Base-by-base conservation (phyloP, 225 moss, liverwort and hornwort genomes). In the Pseudisothecium myosuroides region DNA sequence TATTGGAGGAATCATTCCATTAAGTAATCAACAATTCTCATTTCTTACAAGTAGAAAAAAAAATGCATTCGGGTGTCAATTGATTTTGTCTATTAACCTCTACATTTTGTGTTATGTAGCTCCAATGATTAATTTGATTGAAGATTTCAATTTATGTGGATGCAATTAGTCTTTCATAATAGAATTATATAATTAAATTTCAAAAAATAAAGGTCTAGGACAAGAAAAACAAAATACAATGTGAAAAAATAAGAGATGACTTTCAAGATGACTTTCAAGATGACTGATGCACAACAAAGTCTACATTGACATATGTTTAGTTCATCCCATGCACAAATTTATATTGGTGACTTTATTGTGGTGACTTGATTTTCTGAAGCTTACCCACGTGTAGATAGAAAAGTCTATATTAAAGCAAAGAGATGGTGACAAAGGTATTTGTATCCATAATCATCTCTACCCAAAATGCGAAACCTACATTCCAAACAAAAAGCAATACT, bases 1-100 rank as follows among this genome's bases (percentile, higher is more conserved):
- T 10, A 55, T 2, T 1, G 1, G 1, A 56, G 0, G 1, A 56
- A 26, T 11, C 11, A n/a, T 27, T 56, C 7, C 2, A 56, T 56
- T 10, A n/a, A n/a, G 56, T 11, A 16, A 56, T 26, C 16, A 78
- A 37, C 1, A 2, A 56, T 56, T 56, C 0, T 37, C 8, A 17
- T 24, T n/a, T 17, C 2, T n/a, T 55, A 37, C 4, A 37, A 37
- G 1, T 10, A 37, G 0, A 55, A 37, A 55, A 20, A 4, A 76
- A 52, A 76, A 76, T 34, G 5, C 7, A 50, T 34, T 22, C 1
- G 5, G 1, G 1, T 76, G 21, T 5, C 8, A 50, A 20, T 49
- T 49, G 49, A 75, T 32, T 20, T 49, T 75, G 7, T 75, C 2
- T 75, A 32, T 76, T 20, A 34, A 20, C 76, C 20, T 76, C 34